phyloP scores from a whole-genome alignment of 2,329 filamentous ascomycete species.

The Myriosclerotinia duriaeana region DNA sequence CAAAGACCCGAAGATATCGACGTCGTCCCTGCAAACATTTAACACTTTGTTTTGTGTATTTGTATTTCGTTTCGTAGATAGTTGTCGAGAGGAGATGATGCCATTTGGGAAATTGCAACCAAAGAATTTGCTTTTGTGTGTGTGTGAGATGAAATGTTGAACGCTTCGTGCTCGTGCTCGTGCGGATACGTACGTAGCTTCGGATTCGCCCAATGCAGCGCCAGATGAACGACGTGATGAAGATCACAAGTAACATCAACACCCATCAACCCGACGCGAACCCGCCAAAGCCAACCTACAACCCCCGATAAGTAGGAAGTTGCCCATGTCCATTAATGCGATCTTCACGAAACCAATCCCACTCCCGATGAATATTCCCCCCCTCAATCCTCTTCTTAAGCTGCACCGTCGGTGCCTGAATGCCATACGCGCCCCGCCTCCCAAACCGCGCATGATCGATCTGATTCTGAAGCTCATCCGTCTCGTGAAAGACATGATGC shows the following conservation, averaged over 20 bases:
- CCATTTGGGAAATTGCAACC: no score
- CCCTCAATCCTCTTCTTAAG: neutral
- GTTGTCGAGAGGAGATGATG: no score
- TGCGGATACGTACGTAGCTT: no score
- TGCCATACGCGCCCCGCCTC: constrained; percentile 1
- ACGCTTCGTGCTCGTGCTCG: no score
- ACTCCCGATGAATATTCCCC: neutral
- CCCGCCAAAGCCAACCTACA: neutral
- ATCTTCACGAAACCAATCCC: constrained; percentile 2
- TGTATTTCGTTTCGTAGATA: no score
- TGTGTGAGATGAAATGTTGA: no score
- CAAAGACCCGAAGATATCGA: neutral
- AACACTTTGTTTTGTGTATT: neutral
- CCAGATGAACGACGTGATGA: neutral
- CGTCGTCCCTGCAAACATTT: neutral
- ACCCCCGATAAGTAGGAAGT: neutral
- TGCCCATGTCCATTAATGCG: constrained; percentile 6
- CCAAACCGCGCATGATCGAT: neutral
- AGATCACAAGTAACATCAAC: neutral
- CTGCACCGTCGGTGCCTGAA: constrained; percentile 1
- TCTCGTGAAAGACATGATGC: neutral
- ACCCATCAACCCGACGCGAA: neutral
- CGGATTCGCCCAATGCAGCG: no score
- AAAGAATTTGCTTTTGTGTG: no score
- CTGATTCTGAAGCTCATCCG: neutral